Conservation (phyloP, 805 yeast genomes). For the Hagleromyces aurorensis region DNA sequence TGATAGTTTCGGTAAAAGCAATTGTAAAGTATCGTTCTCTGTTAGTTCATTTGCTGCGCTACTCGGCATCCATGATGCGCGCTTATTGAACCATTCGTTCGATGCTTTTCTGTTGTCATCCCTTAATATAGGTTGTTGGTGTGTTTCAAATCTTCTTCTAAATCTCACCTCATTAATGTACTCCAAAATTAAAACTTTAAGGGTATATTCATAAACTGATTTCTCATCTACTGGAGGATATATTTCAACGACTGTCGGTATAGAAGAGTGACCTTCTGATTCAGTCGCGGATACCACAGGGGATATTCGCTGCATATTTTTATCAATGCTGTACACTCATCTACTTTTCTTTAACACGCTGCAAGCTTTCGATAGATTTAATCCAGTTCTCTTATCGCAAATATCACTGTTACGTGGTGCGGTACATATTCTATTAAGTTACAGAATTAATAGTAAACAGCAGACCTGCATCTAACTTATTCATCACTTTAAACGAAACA, state of each 20-base stretch:
- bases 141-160: slow-evolving; percentile 23
- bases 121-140: slow-evolving; percentile 4
- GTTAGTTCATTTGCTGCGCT: slow-evolving; percentile 3
- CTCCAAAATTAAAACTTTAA: slow-evolving; percentile 50
- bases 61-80: slow-evolving; percentile 10
- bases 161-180: slow-evolving; percentile 61
- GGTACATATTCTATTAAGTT: no score
- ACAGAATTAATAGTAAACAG: no score
- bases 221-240: slow-evolving; percentile 5
- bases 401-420: no score
- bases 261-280: slow-evolving; percentile 5
- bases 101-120: slow-evolving; percentile 6
- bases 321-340: no score
- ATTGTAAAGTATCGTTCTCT: slow-evolving; percentile 34
- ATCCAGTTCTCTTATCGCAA: no score
- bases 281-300: slow-evolving; percentile 8
- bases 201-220: slow-evolving; percentile 42
- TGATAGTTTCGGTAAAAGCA: slow-evolving; percentile 33
- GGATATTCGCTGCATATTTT: slow-evolving; percentile 11
- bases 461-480: no score
- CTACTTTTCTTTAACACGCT: no score
- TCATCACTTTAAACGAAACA: no score
- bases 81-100: no score
- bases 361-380: no score
- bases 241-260: slow-evolving; percentile 7